Base-by-base conservation (phyloP, 768 basidiomycete genomes). In the Xerocomellus intermedius region DNA sequence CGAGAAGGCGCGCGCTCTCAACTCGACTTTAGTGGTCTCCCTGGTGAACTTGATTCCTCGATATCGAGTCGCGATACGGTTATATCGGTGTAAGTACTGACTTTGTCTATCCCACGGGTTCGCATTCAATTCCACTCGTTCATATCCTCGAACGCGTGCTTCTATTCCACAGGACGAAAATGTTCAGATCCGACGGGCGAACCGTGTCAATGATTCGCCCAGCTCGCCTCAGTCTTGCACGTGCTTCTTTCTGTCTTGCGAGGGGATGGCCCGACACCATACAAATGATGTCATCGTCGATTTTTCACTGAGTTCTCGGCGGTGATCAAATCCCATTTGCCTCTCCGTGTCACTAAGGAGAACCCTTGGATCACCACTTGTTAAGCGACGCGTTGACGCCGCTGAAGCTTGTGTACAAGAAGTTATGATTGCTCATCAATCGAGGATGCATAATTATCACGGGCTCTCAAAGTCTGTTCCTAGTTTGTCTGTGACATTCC, bases 341-440 rank as follows among this genome's bases (percentile, higher is more conserved):
- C 12, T 16, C 12, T 36, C 12, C 2, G 39, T 12, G 8, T 48
- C 21, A 17, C 41, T 61, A 22, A 56, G 58, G 50, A 32, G 14
- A 37, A 19, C 22, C 17, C 68, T 78, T 99, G 48, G 94, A 98
- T 66, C 91, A 91, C 8, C 77, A 82, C 52, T 74, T 84, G 37
- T 95, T 94, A 2, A 82, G 81, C 7, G 84, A 96, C 68, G 97
- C 95, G 0, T 77, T 98, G 42, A 97, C 96, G 2, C 96, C 97
- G 0, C 75, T 98, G 54, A 99, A 99, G 66, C 82, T 96, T n/a
- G 96, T 94, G 2, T 99, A 98, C 76, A 98, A 98, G 79, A 99
- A 99, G 68, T 76, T 98, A 13, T 84, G 96, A 2, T 72, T 95
- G 19, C 78, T 98, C 5, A 94, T 98, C 19, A 97, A 99, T 68